These are phyloP conservation scores for Reutealis trisperma DNA, from an alignment of 345 rosid species.

Conservation along the genomic window DNA sequence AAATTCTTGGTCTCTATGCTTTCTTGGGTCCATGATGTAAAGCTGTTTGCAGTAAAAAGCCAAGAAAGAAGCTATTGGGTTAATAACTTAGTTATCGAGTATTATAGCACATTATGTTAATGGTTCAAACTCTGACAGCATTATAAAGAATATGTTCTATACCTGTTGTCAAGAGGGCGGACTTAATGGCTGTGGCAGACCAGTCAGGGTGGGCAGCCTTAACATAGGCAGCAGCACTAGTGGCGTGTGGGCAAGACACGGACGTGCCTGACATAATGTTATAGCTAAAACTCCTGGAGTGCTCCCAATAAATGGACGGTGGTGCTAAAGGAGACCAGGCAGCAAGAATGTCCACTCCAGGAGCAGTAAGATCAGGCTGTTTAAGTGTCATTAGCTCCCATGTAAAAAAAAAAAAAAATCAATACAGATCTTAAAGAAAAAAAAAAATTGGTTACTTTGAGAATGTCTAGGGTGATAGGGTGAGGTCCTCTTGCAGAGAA, in stretches of 20 bases:
- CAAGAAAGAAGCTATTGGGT: too few species aligned
- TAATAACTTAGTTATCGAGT: too few species aligned
- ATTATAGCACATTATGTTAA: too few species aligned
- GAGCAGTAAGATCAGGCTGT: slow-evolving; percentile 27
- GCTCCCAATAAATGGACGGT: background rate
- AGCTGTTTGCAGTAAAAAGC: background rate
- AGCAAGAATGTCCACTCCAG: slow-evolving; percentile 29
- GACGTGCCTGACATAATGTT: slow-evolving; percentile 26
- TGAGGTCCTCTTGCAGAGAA: slow-evolving; percentile 24
- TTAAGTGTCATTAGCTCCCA: background rate
- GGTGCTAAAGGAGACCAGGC: slow-evolving; percentile 24
- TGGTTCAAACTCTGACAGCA: too few species aligned
- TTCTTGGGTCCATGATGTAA: slow-evolving; percentile 31
- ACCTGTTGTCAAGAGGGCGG: slow-evolving; percentile 28
- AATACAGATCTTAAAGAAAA: too few species aligned
- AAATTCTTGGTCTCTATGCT: slow-evolving; percentile 32
- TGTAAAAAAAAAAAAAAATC: background rate
- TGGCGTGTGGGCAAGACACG: slow-evolving; percentile 29
- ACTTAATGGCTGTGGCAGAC: slow-evolving; percentile 22
- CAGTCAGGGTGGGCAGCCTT: slow-evolving; percentile 24
- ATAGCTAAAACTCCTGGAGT: slow-evolving; percentile 10
- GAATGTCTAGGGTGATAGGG: slow-evolving; percentile 9
- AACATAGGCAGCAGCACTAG: slow-evolving; percentile 25
- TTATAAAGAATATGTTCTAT: background rate
- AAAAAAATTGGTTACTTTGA: slow-evolving; percentile 14